phyloP scores from a whole-genome alignment of 805 yeast genomes.

The Novakomyces olei region DNA sequence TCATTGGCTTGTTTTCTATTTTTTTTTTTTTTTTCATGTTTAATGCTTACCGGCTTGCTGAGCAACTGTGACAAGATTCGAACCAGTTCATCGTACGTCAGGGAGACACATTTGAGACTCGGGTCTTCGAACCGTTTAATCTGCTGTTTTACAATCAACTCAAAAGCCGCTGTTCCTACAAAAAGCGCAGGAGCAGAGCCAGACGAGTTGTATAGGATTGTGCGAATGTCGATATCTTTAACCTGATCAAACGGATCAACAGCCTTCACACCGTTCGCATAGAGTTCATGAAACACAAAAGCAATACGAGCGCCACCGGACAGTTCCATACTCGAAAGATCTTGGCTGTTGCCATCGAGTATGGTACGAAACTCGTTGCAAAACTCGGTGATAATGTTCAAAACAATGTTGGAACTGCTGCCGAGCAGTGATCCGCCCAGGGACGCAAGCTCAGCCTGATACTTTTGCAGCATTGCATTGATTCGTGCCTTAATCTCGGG shows the following conservation, averaged over 20 bases:
- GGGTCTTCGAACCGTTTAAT: constrained; percentile 91
- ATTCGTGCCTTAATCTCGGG: constrained; percentile 88
- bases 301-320: constrained; percentile 97
- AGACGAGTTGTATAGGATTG: constrained; percentile 88
- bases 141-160: constrained; percentile 83
- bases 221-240: constrained; percentile 85
- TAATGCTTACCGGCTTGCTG: constrained; percentile 35
- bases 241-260: constrained; percentile 93
- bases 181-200: constrained; percentile 91
- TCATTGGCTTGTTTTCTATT: no score
- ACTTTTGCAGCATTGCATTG: constrained; percentile 63
- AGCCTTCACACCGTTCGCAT: constrained; percentile 74
- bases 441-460: constrained; percentile 49
- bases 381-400: constrained; percentile 79
- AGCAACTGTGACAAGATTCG: constrained; percentile 71
- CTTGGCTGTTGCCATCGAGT: constrained; percentile 79
- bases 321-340: constrained; percentile 67
- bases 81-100: constrained; percentile 84
- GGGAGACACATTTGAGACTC: constrained; percentile 60
- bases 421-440: constrained; percentile 51
- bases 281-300: constrained; percentile 90
- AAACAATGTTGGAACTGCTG: constrained; percentile 70
- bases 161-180: constrained; percentile 94
- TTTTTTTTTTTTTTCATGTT: no score
- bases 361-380: constrained; percentile 78